Evolutionary conservation across 257 asterid genomes (phyloP).

Genomic region (Schizonepeta tenuifolia): DNA sequence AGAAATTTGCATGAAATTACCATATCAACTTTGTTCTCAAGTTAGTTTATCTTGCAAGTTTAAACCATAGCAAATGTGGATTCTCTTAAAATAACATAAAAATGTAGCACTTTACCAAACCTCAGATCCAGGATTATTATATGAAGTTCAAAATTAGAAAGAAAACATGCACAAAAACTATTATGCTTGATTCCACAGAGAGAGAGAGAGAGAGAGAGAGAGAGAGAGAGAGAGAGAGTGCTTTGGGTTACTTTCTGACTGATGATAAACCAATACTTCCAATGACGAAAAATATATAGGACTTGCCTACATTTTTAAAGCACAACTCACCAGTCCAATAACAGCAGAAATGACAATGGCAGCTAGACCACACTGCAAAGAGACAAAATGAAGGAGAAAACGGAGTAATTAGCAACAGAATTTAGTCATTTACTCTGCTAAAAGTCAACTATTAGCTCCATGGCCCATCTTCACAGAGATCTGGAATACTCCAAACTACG

Average conservation of each 20-base stretch:
- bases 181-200: background rate
- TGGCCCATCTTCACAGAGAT: constrained; percentile 28
- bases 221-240: background rate
- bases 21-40: no score
- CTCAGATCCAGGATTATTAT: background rate
- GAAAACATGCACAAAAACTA: background rate
- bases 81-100: background rate
- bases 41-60: no score
- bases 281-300: background rate
- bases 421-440: background rate
- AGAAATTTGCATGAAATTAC: background rate
- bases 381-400: constrained; percentile 27
- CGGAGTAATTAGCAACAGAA: constrained; percentile 22
- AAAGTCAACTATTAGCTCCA: constrained; percentile 12
- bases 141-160: no score
- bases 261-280: background rate
- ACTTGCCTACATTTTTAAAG: background rate
- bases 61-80: background rate
- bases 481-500: constrained; percentile 24
- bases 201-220: no score
- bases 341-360: constrained; percentile 99
- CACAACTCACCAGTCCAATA: constrained; percentile 84
- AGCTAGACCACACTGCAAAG: constrained; percentile 86
- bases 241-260: background rate
- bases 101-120: background rate